Evolutionary conservation across 129 eudicot genomes (phyloP).

Genomic region (Cynara cardunculus): DNA sequence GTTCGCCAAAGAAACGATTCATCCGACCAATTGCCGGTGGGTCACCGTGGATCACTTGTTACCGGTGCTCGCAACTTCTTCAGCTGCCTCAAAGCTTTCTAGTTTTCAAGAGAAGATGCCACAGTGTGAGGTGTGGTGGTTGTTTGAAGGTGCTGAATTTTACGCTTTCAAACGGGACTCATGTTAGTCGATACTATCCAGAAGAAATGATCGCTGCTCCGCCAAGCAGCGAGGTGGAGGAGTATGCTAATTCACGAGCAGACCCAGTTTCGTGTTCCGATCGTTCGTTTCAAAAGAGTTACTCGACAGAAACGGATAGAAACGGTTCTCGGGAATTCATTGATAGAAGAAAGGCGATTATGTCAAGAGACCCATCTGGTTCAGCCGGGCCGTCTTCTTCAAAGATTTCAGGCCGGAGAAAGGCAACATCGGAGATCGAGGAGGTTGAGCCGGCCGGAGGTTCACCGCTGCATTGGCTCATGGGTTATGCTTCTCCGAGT

Average conservation of each 20-base stretch:
- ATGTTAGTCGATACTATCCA: conserved; percentile 39
- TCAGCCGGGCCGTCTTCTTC: conserved; percentile 36
- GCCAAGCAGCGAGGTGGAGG: conserved; percentile 72
- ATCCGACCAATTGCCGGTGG: conserved; percentile 76
- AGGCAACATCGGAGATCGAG: conserved; percentile 48
- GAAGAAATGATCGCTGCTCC: conserved; percentile 44
- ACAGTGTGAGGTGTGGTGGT: conserved; percentile 59
- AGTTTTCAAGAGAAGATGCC: conserved; percentile 50
- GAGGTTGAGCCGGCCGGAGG: conserved; percentile 39
- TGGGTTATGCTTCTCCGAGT: conserved; percentile 83
- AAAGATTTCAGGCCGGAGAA: conserved; percentile 17
- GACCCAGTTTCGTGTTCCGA: conserved; percentile 58
- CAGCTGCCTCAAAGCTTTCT: conserved; percentile 83
- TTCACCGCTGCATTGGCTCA: conserved; percentile 79
- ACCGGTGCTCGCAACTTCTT: conserved; percentile 50
- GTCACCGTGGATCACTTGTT: conserved; percentile 64
- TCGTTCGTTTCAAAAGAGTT: conserved; percentile 40
- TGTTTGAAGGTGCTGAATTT: conserved; percentile 61
- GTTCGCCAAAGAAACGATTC: conserved; percentile 43
- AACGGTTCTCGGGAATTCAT: conserved; percentile 28
- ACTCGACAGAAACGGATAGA: conserved; percentile 51
- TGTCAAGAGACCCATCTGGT: conserved; percentile 25
- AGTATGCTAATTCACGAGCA: conserved; percentile 22
- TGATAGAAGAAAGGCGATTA: conserved; percentile 35
- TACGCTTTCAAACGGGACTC: conserved; percentile 40